Conservation (phyloP, 1,139 yeast genomes). For the Citeromyces siamensis region DNA sequence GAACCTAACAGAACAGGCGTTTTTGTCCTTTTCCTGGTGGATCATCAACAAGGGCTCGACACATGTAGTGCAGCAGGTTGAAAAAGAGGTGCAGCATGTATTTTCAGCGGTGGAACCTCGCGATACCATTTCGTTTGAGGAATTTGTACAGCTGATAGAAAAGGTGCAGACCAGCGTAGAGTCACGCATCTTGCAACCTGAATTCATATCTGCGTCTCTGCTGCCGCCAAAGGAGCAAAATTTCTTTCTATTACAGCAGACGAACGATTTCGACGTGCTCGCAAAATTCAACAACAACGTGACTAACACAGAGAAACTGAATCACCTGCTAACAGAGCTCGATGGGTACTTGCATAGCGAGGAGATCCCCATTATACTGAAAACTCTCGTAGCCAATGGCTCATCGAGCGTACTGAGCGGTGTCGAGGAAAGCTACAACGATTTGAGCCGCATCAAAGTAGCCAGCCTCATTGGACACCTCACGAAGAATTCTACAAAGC, state of each 20-base stretch:
- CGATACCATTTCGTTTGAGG: conserved; percentile 50
- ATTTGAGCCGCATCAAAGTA: conserved; percentile 30
- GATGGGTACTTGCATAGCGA: conserved; percentile 30
- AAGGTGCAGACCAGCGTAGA: conserved; percentile 29
- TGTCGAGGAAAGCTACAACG: conserved; percentile 7
- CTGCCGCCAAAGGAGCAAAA: conserved; percentile 25
- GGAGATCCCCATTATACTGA: conserved; percentile 15
- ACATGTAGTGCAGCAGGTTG: conserved; percentile 39
- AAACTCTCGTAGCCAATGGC: conserved; percentile 30
- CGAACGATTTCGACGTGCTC: conserved; percentile 20
- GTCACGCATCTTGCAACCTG: conserved; percentile 1
- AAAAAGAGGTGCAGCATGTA: conserved; percentile 42
- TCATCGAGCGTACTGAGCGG: conserved; percentile 27
- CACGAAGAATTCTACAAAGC: conserved; percentile 50
- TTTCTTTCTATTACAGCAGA: conserved; percentile 26
- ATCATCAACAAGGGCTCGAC: conserved; percentile 78
- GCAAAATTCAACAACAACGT: conserved; percentile 14
- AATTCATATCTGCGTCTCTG: conserved; percentile 7
- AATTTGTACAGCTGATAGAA: conserved; percentile 38
- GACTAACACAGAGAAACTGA: conserved; percentile 13
- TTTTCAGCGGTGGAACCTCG: conserved; percentile 62
- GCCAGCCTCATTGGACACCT: conserved; percentile 61
- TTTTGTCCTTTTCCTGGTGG: conserved; percentile 91
- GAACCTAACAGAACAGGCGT: conserved; percentile 65
- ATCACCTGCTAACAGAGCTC: conserved; percentile 34